Conservation (phyloP, 257 asterid genomes). For the Jaltomata sinuosa region DNA sequence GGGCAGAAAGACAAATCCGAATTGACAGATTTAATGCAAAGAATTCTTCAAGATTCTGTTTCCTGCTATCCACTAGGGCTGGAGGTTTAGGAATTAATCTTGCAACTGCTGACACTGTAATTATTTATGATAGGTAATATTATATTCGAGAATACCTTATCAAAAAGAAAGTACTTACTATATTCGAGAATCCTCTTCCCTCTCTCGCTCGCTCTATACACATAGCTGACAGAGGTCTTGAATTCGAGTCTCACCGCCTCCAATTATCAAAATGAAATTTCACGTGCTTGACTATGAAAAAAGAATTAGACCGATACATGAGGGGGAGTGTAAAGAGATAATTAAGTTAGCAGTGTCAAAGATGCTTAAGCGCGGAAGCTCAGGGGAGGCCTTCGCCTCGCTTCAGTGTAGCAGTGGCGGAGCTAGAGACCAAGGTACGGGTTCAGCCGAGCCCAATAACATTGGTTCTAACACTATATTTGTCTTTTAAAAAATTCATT, state of each 20-base stretch:
- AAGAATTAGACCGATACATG: not conserved
- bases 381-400: not conserved
- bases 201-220: too few species aligned
- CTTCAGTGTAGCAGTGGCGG: not conserved
- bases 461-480: not conserved
- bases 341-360: not conserved
- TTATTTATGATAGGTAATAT: conserved; percentile 89
- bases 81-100: conserved; percentile 99
- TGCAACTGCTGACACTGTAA: conserved; percentile 97
- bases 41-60: conserved; percentile 94
- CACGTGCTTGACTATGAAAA: not conserved
- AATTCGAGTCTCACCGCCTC: not conserved
- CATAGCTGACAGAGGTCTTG: not conserved
- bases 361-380: not conserved
- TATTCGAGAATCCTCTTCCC: too few species aligned
- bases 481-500: not conserved
- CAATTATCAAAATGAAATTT: not conserved
- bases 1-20: conserved; percentile 95
- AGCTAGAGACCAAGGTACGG: not conserved
- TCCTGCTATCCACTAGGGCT: conserved; percentile 96
- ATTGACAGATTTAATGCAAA: conserved; percentile 95
- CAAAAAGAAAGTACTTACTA: too few species aligned
- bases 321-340: not conserved
- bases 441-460: not conserved
- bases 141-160: not conserved